Conservation (phyloP, 768 basidiomycete species). For the Amanita polypyramis region DNA sequence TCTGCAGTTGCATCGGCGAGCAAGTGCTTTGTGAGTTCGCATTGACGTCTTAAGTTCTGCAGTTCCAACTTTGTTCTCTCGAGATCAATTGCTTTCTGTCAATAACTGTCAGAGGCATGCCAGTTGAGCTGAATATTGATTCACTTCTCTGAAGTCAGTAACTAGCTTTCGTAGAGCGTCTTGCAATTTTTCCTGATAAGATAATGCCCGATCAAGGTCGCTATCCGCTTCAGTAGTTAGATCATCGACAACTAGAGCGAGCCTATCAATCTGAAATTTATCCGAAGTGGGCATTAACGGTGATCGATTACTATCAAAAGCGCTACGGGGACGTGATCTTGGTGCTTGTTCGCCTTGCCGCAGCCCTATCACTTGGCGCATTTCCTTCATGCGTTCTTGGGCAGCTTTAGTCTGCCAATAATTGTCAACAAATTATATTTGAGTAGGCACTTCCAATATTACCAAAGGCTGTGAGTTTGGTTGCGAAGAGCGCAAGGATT, state of each 20-base stretch:
- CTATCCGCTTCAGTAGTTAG: conserved; percentile 49
- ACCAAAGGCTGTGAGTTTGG: conserved; percentile 30
- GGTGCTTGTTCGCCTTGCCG: conserved; percentile 45
- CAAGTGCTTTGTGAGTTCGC: conserved; percentile 70
- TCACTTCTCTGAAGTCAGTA: conserved; percentile 49
- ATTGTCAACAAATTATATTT: neutral
- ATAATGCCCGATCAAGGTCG: conserved; percentile 37
- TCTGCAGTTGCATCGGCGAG: conserved; percentile 72
- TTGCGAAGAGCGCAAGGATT: conserved; percentile 38
- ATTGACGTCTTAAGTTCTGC: conserved; percentile 60
- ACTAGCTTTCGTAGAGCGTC: conserved; percentile 37
- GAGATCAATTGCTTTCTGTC: conserved; percentile 51
- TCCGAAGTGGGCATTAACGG: conserved; percentile 16
- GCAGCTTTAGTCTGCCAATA: conserved; percentile 55
- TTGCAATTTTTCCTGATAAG: conserved; percentile 47
- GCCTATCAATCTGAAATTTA: conserved; percentile 21
- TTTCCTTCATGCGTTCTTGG: conserved; percentile 72
- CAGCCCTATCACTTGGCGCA: conserved; percentile 62
- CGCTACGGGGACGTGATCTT: conserved; percentile 34
- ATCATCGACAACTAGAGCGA: conserved; percentile 38
- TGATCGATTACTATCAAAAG: conserved; percentile 17
- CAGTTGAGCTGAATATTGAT: conserved; percentile 8
- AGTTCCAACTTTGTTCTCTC: conserved; percentile 56
- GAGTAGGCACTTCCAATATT: conserved; percentile 4
- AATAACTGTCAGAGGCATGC: neutral